phyloP scores from a whole-genome alignment of 2,329 filamentous ascomycete genomes.

The Cephalotrichum gorgonifer region DNA sequence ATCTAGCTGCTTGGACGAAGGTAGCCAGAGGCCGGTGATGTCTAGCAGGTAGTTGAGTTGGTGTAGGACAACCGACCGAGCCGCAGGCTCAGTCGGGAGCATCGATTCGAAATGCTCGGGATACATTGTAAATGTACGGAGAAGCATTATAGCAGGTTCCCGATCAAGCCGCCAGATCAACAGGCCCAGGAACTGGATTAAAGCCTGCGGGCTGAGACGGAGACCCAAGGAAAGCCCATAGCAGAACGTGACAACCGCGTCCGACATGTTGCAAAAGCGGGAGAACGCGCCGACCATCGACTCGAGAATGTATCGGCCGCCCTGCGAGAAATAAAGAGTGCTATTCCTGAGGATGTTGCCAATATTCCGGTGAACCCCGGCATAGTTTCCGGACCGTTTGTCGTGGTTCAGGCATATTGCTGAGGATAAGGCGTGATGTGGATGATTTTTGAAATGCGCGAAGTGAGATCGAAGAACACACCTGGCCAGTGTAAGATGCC shows the following conservation, averaged over 20 bases:
- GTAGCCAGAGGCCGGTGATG: constrained; percentile 1
- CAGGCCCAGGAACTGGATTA: constrained; percentile 28
- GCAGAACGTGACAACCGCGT: constrained; percentile 32
- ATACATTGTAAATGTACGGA: constrained; percentile 5
- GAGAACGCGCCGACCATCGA: constrained; percentile 37
- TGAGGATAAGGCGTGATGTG: constrained; percentile 36
- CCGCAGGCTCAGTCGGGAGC: constrained; percentile 1
- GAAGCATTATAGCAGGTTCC: constrained; percentile 4
- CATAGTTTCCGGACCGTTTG: constrained; percentile 14
- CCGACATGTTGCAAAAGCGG: constrained; percentile 31
- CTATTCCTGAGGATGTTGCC: not conserved
- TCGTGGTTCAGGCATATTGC: constrained; percentile 37
- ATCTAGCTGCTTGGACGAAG: not conserved
- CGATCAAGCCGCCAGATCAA: constrained; percentile 29
- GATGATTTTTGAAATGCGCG: constrained; percentile 26
- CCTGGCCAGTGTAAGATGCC: constrained; percentile 38
- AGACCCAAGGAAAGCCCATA: constrained; percentile 25
- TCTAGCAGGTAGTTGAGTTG: constrained; percentile 9
- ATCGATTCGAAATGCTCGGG: constrained; percentile 4
- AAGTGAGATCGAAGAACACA: constrained; percentile 22
- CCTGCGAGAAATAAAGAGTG: not conserved
- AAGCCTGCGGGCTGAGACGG: constrained; percentile 17
- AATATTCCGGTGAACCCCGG: not conserved
- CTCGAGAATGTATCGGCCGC: constrained; percentile 23
- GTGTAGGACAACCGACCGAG: constrained; percentile 8